Evolutionary conservation across 192 early-diverging fungal genomes (phyloP).

Genomic region (Gamsiella multidivaricata): DNA sequence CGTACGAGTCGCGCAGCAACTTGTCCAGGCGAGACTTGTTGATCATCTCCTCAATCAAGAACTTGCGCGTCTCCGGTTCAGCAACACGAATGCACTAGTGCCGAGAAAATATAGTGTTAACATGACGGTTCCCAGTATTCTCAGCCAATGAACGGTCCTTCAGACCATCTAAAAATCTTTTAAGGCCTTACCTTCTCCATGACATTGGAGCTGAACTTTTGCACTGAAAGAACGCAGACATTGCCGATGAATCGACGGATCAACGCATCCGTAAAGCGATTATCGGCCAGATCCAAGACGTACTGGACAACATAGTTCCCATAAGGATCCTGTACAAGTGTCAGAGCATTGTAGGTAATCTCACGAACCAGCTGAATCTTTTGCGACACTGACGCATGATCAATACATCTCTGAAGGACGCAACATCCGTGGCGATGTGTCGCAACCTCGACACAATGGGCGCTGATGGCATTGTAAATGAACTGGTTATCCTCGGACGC

Average conservation of each 20-base stretch:
- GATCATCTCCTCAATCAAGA: slow-evolving; percentile 80
- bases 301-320: slow-evolving; percentile 96
- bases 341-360: slow-evolving; percentile 77
- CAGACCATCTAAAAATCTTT: no score
- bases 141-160: no score
- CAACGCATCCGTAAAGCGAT: slow-evolving; percentile 74
- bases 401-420: slow-evolving; percentile 91
- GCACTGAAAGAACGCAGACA: slow-evolving; percentile 81
- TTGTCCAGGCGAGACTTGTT: slow-evolving; percentile 80
- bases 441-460: slow-evolving; percentile 84
- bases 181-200: slow-evolving; percentile 93
- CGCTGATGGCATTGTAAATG: slow-evolving; percentile 84
- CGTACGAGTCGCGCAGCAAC: slow-evolving; percentile 86
- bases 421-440: slow-evolving; percentile 93
- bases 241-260: slow-evolving; percentile 80
- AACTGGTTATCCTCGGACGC: slow-evolving; percentile 86
- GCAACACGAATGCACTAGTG: slow-evolving; percentile 83
- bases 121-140: no score
- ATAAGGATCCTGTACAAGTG: slow-evolving; percentile 89
- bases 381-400: slow-evolving; percentile 78
- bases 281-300: slow-evolving; percentile 81
- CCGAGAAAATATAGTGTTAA: background rate
- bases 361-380: slow-evolving; percentile 81
- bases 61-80: slow-evolving; percentile 72
- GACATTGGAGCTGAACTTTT: slow-evolving; percentile 94